Evolutionary conservation across 495 filamentous ascomycete genomes (phyloP).

Genomic region (Clavariopsis aquatica): DNA sequence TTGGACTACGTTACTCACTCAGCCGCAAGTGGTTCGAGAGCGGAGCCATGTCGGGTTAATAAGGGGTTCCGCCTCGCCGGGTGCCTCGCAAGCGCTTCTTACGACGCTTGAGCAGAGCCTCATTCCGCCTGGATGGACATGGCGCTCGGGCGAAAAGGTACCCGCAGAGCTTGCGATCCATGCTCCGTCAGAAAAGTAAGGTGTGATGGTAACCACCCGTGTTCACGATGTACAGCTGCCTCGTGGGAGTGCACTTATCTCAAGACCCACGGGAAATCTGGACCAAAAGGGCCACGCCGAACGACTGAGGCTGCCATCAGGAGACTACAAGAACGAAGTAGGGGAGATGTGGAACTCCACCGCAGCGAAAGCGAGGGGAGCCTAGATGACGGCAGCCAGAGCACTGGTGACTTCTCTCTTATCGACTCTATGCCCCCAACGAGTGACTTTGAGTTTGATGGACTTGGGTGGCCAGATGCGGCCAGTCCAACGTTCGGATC

Average conservation of each 20-base stretch:
- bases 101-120: neutral
- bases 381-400: slow-evolving; percentile 22
- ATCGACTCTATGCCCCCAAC: slow-evolving; percentile 12
- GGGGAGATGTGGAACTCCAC: neutral
- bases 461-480: slow-evolving; percentile 13
- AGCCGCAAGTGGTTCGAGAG: neutral
- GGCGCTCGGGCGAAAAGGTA: slow-evolving; percentile 25
- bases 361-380: slow-evolving; percentile 26
- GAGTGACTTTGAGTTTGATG: slow-evolving; percentile 5
- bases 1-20: neutral
- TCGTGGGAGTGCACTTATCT: slow-evolving; percentile 31
- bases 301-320: slow-evolving; percentile 24
- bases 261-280: slow-evolving; percentile 30
- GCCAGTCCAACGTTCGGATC: neutral
- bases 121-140: slow-evolving; percentile 1
- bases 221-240: slow-evolving; percentile 25
- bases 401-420: slow-evolving; percentile 14
- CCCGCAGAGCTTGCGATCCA: slow-evolving; percentile 28
- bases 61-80: slow-evolving; percentile 11
- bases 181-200: slow-evolving; percentile 34
- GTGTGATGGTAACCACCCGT: slow-evolving; percentile 29
- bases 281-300: slow-evolving; percentile 31
- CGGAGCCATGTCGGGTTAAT: slow-evolving; percentile 1
- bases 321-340: slow-evolving; percentile 17
- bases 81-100: slow-evolving; percentile 7